Evolutionary conservation across 2,329 filamentous ascomycete species (phyloP), one percentile per base, ranked within the genome.

Genomic region (Fusarium nanum): DNA sequence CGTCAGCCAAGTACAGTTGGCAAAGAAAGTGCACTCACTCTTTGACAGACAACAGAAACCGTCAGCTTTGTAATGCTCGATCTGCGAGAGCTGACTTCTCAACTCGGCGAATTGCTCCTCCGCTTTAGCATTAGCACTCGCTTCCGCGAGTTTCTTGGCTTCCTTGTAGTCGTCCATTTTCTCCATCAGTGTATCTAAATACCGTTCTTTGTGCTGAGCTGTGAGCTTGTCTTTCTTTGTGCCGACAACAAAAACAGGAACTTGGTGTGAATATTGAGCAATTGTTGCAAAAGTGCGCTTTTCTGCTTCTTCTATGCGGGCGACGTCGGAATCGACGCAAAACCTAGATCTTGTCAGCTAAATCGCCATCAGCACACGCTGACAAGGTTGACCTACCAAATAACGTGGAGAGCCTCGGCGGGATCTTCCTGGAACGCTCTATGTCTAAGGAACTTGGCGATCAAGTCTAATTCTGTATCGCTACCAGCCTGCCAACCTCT

Each of bases 151-250:
- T 11, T 46, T 64, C 28, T 71, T 75, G 8, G 73, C 73, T 45
- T 75, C 73, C 30, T 66, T 73, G 46, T 72, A 75, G 22, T 75
- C 56, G 11, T 72, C 50, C 47, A 67, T 75, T 25, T 70, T 74
- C 32, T 75, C 72, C 73, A 75, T 75, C 5, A 75, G 53, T 13
- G 74, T 64, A 12, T 75, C 72, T 7, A 75, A 6, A 16, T 67
- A 57, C 4, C 69, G 60, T 50, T 56, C 65, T 5, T 72, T 75
- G 4, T 53, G 61, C 5, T 75, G 73, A 1, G 68, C 65, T 1
- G 60, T 74, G 30, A 75, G 67, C 25, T 75, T 75, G 14, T 75
- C 73, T 22, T 75, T 75, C 47, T 75, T 75, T 27, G 73, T 75
- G 4, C 73, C 73, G 7, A 75, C 53, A 0, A 75, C 73, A 22